phyloP scores from a whole-genome alignment of 106 monocot genomes.

The Amphibolis antarctica region DNA sequence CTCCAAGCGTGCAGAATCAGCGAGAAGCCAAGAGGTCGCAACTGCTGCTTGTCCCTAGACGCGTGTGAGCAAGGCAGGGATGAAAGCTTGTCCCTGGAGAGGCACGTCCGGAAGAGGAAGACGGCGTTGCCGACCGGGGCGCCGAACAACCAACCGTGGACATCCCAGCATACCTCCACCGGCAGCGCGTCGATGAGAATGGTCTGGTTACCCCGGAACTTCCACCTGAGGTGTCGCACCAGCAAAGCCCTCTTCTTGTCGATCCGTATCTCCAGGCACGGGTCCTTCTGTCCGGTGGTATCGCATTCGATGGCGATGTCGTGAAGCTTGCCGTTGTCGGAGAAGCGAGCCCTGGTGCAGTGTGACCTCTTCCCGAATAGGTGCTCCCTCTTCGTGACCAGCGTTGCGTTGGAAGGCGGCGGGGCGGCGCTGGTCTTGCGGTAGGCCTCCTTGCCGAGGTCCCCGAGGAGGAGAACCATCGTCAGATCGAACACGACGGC shows the following conservation, averaged over 20 bases:
- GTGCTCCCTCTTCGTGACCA: background rate
- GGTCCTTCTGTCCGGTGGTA: background rate
- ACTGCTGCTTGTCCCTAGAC: background rate
- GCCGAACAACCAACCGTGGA: conserved; percentile 10
- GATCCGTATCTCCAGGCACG: background rate
- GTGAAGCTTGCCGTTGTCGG: background rate
- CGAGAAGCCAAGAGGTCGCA: conserved; percentile 3
- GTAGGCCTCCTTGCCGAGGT: background rate
- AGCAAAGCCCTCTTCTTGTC: background rate
- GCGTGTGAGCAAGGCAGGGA: background rate
- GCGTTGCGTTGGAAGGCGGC: background rate
- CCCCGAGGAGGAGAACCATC: conserved; percentile 1
- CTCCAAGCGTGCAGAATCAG: background rate
- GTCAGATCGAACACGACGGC: background rate
- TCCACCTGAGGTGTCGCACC: background rate
- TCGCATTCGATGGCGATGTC: background rate
- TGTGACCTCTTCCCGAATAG: background rate
- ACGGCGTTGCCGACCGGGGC: background rate
- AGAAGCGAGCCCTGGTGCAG: background rate
- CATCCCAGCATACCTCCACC: conserved; percentile 5
- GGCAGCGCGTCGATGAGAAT: background rate
- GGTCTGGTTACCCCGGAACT: conserved; percentile 8
- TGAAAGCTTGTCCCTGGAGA: no score
- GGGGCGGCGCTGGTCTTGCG: background rate
- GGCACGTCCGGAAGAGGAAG: background rate